Conservation (phyloP, 306 rosid species). For the Quercus glauca region DNA sequence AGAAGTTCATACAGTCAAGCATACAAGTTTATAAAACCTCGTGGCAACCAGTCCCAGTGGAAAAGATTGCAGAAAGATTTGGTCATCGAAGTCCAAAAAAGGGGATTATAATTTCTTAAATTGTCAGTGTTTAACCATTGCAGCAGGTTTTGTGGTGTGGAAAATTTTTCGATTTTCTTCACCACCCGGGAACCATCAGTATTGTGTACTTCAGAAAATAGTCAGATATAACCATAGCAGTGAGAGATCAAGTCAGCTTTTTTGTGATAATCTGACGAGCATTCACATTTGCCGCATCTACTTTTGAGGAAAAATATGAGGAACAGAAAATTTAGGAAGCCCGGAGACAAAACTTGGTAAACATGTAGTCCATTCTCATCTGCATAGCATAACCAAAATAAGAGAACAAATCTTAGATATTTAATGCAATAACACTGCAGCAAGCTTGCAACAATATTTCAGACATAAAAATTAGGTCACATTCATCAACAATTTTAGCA, state of each 20-base stretch:
- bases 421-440: background rate
- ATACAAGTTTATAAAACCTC: background rate
- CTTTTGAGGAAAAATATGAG: background rate
- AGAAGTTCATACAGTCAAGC: background rate
- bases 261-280: background rate
- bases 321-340: conserved; percentile 13
- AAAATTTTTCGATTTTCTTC: background rate
- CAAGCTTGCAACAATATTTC: background rate
- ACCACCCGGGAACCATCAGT: background rate
- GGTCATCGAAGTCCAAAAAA: background rate
- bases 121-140: background rate
- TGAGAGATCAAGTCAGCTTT: background rate
- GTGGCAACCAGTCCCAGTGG: conserved; percentile 1
- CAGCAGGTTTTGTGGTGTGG: background rate
- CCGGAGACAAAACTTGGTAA: background rate
- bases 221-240: background rate
- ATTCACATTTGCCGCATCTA: conserved; percentile 5
- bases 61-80: background rate
- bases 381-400: conserved; percentile 1
- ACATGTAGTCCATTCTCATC: background rate
- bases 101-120: background rate
- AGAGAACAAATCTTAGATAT: background rate
- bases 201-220: background rate
- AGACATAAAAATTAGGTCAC: background rate
- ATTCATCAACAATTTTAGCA: background rate